Evolutionary conservation across 352 stramenopile genomes (phyloP), one percentile per base, ranked within the genome.

Genomic region (Globisporangium cystogenes): DNA sequence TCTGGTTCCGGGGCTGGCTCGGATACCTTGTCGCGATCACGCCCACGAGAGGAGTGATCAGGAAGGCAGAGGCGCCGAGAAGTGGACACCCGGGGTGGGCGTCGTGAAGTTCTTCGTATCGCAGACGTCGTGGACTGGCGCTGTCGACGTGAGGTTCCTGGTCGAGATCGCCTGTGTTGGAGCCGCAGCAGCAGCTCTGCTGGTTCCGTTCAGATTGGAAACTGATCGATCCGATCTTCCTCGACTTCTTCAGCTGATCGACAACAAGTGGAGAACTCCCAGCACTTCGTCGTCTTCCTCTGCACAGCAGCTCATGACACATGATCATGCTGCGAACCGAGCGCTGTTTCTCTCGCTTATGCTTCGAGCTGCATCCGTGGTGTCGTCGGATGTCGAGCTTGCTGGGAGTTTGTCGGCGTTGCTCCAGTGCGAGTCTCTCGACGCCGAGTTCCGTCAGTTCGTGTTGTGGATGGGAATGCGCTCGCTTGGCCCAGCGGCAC

Each of bases 281-380:
- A 43, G 7, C 29, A 33, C 3, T 27, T 23, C 16, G 16, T 23
- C 1, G 2, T 2, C n/a, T 27, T 40, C 18, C 12, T 3, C 8
- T 12, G 7, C 12, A 26, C 18, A 51, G 31, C 16, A 21, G n/a
- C 12, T 40, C 2, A 15, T 50, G 12, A 16, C 14, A n/a, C 16
- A 33, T 16, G 37, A 48, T 7, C 45, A n/a, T 4, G 14, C 53
- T 20, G 7, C 53, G 1, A 33, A 39, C 24, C 31, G 53, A n/a
- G 35, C 41, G 46, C 21, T 61, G 16, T 61, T 61, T 20, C 27
- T 47, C 48, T 45, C 48, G 11, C 16, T 16, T 12, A 45, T 55
- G 23, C 41, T 61, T 37, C 55, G 55, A 46, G 55, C 55, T 29
- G 29, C 23, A 11, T 21, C 24, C 2, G n/a, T 33, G 0, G 6